phyloP scores from a whole-genome alignment of 2,329 filamentous ascomycete genomes.

The Phaeosphaeriaceae sp. region DNA sequence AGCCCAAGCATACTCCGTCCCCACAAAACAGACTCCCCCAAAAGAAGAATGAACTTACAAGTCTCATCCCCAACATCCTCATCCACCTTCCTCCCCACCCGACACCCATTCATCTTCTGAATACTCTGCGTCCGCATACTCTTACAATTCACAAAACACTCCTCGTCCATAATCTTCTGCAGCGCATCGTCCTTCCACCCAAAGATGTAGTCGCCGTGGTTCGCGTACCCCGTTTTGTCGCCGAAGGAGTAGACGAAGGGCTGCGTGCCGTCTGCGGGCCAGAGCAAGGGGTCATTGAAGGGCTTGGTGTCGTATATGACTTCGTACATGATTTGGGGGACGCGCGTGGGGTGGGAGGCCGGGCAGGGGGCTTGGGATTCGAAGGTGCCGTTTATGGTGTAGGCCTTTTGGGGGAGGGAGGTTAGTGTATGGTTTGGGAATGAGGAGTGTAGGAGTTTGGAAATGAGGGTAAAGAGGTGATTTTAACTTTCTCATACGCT shows the following conservation, averaged over 20 bases:
- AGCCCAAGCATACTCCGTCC: not conserved
- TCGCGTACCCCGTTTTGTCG: constrained; percentile 56
- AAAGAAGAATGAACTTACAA: constrained; percentile 12
- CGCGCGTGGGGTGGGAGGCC: constrained; percentile 50
- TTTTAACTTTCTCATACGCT: too few species aligned
- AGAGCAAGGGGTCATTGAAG: constrained; percentile 31
- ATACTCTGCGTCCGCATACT: constrained; percentile 55
- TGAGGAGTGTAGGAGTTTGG: too few species aligned
- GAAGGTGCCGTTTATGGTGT: constrained; percentile 29
- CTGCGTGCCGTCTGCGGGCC: constrained; percentile 41
- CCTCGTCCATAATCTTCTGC: constrained; percentile 51
- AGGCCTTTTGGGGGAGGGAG: too few species aligned
- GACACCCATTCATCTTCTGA: constrained; percentile 56
- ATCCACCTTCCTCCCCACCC: constrained; percentile 52
- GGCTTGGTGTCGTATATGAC: constrained; percentile 46
- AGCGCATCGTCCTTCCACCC: constrained; percentile 59
- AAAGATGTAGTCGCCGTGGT: constrained; percentile 61
- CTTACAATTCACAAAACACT: constrained; percentile 46
- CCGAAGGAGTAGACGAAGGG: constrained; percentile 35
- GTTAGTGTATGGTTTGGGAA: not conserved
- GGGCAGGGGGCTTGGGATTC: constrained; percentile 59
- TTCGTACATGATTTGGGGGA: constrained; percentile 35
- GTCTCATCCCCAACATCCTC: constrained; percentile 54
- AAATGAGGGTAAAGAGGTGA: too few species aligned
- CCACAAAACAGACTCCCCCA: not conserved